These are phyloP conservation scores for Lippia alba DNA, from an alignment of 305 asterid genomes.

Conservation along the genomic window DNA sequence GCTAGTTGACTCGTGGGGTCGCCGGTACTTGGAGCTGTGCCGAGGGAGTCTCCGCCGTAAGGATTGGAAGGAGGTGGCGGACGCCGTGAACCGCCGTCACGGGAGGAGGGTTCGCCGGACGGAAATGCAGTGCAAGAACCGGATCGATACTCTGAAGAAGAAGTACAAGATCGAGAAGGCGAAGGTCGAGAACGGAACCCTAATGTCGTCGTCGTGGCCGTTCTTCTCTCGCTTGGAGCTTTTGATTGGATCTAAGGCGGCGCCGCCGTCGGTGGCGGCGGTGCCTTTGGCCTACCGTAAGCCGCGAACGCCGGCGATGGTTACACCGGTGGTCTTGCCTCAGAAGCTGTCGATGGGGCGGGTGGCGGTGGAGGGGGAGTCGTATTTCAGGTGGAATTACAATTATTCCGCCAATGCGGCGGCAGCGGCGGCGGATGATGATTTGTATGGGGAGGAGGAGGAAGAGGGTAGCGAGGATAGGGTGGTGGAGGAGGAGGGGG, in stretches of 20 bases:
- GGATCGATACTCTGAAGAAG: constrained; percentile 74
- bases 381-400: constrained; percentile 70
- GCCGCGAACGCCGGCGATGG: constrained; percentile 40
- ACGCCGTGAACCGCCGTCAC: constrained; percentile 73
- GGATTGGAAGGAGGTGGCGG: constrained; percentile 94
- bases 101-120: constrained; percentile 78
- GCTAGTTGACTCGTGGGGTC: constrained; percentile 84
- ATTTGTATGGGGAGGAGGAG: constrained; percentile 45
- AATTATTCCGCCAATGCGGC: constrained; percentile 83
- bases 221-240: constrained; percentile 52
- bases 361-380: constrained; percentile 55
- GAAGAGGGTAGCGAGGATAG: constrained; percentile 51
- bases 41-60: constrained; percentile 88
- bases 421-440: constrained; percentile 45
- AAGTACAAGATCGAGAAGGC: constrained; percentile 65
- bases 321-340: constrained; percentile 48
- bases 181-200: constrained; percentile 44
- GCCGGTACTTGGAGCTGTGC: constrained; percentile 76
- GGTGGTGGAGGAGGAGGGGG: constrained; percentile 52
- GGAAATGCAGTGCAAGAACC: constrained; percentile 72
- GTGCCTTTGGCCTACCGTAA: constrained; percentile 55
- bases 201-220: constrained; percentile 67
- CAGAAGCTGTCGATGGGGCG: constrained; percentile 53
- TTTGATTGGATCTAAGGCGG: constrained; percentile 51
- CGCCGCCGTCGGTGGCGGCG: constrained; percentile 5